Conservation (phyloP, 257 asterid species). For the Mitragyna speciosa region DNA sequence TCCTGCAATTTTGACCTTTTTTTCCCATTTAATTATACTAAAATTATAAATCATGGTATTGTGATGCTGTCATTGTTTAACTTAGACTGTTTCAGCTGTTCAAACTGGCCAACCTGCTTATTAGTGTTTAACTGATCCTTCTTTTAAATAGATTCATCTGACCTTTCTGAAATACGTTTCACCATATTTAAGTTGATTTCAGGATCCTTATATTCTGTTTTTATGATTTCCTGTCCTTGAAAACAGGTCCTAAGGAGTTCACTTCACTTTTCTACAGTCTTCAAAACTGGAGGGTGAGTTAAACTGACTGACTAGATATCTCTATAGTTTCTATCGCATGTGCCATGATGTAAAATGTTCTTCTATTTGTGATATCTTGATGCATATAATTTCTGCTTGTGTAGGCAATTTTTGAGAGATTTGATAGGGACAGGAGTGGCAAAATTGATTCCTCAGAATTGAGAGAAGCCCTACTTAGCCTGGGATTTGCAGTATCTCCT, state of each 20-base stretch:
- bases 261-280: slow-evolving; percentile 81
- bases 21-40: not conserved
- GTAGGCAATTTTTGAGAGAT: slow-evolving; percentile 80
- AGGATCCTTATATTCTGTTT: slow-evolving; percentile 6
- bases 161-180: not conserved
- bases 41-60: not conserved
- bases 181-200: not conserved
- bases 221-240: slow-evolving; percentile 3
- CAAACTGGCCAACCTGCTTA: not conserved
- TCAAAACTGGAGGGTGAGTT: slow-evolving; percentile 92
- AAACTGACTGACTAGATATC: not conserved
- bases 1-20: not conserved
- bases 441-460: slow-evolving; percentile 73
- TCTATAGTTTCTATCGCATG: slow-evolving; percentile 1
- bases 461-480: slow-evolving; percentile 83
- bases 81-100: not conserved
- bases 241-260: slow-evolving; percentile 92
- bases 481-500: slow-evolving; percentile 78
- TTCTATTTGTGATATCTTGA: slow-evolving; percentile 16
- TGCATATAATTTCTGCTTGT: slow-evolving; percentile 16
- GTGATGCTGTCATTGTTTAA: not conserved
- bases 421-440: slow-evolving; percentile 87
- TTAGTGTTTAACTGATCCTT: not conserved
- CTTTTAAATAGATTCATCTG: not conserved
- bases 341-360: not conserved